Evolutionary conservation across 176 grass and related monocot species (phyloP), one percentile per base, ranked within the genome.

Genomic region (Eleusine coracana): DNA sequence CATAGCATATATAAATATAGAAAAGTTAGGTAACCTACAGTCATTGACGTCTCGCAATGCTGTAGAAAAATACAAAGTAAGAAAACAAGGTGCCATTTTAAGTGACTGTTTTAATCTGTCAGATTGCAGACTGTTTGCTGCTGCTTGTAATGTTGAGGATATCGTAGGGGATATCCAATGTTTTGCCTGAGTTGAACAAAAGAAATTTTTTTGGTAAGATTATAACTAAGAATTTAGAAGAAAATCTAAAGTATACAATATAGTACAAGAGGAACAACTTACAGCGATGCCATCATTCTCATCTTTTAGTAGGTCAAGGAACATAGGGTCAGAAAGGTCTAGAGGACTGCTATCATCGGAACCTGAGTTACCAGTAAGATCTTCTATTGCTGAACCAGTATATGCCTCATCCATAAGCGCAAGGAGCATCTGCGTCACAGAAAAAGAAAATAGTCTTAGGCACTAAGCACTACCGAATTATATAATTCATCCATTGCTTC

Each of bases 371-470:
- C 80, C 87, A 40, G 82, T 86, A 62, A 80, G 61, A 86, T 91
- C 90, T 90, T 95, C 96, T 85, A 98, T 90, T 68, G 91, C 70
- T 36, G 91, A 95, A 78, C 96, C 92, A 74, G 91, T 98, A 82
- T 98, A 98, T 80, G 96, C 96, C 83, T 95, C 96, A 68, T 98
- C 92, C 96, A 95, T 98, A 36, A 98, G 81, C 67, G 92, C 92
- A 86, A 98, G 91, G 55, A 98, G 85, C 91, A 98, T 98, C 96
- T 98, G 78, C 2, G 36, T 10, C 49, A 54, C 27, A 86, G 42
- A 84, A 50, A 82, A 55, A 1, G 36, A 86, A 50, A 85, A 58
- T 42, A 49, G 25, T 21, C 38, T 89, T 81, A 63, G 3, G 60
- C 25, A 29, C 59, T 14, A 29, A 85, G 54, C 23, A 81, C 7